A percentile compares a stretch with the other conserved stretches of the same genome.
phyloP scores from a whole-genome alignment of 345 rosid species.

The Erodium maritimum region DNA sequence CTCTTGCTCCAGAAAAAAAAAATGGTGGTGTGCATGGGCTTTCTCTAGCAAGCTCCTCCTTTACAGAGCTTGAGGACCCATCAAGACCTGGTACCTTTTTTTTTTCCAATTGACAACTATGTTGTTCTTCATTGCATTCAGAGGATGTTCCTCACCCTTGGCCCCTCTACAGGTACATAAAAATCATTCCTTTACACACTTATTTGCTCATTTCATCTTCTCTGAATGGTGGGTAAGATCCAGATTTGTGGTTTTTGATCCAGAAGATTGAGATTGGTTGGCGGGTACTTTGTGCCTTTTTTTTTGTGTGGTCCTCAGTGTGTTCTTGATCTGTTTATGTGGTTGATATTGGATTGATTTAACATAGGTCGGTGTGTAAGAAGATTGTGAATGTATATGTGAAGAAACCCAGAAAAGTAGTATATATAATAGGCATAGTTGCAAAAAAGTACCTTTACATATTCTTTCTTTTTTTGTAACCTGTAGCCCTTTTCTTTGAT shows the following conservation, averaged over 20 bases:
- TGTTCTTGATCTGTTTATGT: neutral
- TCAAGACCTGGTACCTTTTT: constrained; percentile 18
- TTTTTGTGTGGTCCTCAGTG: neutral
- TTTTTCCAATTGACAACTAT: constrained; percentile 4
- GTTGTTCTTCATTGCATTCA: neutral
- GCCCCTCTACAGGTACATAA: neutral
- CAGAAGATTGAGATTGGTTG: neutral
- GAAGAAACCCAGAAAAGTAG: neutral
- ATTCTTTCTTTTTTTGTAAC: too few relatives aligned
- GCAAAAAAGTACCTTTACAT: too few relatives aligned
- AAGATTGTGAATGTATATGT: neutral
- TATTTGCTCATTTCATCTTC: neutral
- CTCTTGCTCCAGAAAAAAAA: neutral
- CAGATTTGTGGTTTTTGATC: neutral
- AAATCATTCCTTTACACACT: neutral
- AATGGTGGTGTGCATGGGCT: constrained; percentile 11
- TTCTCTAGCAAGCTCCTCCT: constrained; percentile 23
- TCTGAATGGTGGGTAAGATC: neutral
- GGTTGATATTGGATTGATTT: neutral
- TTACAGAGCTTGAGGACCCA: constrained; percentile 26
- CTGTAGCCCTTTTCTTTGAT: too few relatives aligned
- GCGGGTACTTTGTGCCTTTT: neutral
- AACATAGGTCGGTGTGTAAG: neutral
- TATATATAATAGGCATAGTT: too few relatives aligned
- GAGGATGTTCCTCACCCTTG: neutral